Evolutionary conservation across 345 rosid genomes (phyloP).

Genomic region (Schrenkiella parvula): DNA sequence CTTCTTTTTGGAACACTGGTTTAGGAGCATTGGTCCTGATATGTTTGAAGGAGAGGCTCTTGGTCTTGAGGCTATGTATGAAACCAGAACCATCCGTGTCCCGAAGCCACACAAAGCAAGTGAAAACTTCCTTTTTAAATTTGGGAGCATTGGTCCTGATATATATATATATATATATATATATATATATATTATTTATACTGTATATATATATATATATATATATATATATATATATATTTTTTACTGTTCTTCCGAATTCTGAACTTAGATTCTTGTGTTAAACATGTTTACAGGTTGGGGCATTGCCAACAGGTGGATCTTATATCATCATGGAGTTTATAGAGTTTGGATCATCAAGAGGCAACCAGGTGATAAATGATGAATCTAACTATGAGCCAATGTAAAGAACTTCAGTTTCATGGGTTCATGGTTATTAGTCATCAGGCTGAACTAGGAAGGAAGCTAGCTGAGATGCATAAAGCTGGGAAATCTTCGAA

Average conservation of each 20-base stretch:
- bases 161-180: no score
- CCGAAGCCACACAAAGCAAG: constrained; percentile 84
- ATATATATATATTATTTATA: no score
- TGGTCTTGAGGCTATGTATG: constrained; percentile 84
- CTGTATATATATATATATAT: no score
- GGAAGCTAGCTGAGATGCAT: constrained; percentile 95
- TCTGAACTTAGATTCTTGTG: neutral
- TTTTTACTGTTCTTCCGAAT: neutral
- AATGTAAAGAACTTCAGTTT: neutral
- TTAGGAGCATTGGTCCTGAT: constrained; percentile 74
- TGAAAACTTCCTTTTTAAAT: neutral
- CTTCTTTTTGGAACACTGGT: neutral
- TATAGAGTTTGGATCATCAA: constrained; percentile 69
- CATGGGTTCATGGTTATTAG: constrained; percentile 24
- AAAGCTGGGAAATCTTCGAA: constrained; percentile 72
- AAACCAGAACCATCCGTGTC: constrained; percentile 67
- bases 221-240: no score
- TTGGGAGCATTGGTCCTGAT: no score
- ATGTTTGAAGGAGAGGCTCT: constrained; percentile 95
- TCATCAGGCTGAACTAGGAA: constrained; percentile 70
- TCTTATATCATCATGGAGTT: constrained; percentile 92
- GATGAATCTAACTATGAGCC: neutral
- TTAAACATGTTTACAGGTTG: constrained; percentile 44
- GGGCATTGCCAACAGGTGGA: constrained; percentile 71
- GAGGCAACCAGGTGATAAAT: constrained; percentile 72